Evolutionary conservation across 345 rosid genomes (phyloP), one percentile per base, ranked within the genome.

Genomic region (Eucalyptus urophylla): DNA sequence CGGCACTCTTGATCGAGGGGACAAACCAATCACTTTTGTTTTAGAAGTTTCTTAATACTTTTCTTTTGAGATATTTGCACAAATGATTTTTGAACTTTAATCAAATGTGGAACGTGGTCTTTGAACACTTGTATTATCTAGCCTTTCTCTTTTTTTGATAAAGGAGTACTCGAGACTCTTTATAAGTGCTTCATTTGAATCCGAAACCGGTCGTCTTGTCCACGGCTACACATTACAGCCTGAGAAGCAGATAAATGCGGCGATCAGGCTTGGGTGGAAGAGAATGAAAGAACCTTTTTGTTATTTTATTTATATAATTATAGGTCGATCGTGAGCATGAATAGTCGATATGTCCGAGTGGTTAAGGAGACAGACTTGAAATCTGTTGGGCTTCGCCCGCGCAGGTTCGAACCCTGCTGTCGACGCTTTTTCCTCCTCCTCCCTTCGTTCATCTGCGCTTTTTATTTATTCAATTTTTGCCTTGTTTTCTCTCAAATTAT

Each of bases 311-410:
- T 69, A 8, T 16, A 31, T 4, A 0, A 2, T 67, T 29, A 7
- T 14, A n/a, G 76, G 76, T 7, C 29, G 5, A 2, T 2, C 0
- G 0, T 0, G 0, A 1, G 0, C 13, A 8, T 2, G 1, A 1
- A 19, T 4, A 0, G 94, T 92, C 89, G 89, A 90, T 91, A 95
- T 98, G 98, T 96, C 98, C 98, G 98, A 96, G 97, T 97, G 99
- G 98, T 96, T 95, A 96, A 97, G 99, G 98, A 97, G 98, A 96
- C 95, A 95, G 99, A 97, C 96, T 97, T 97, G 98, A 98, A 98
- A 95, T 97, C 98, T 95, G 96, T 95, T 97, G 98, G 99, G 98
- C 99, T 91, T 2, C 89, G 93, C 92, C 92, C 90, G 90, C 91
- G 92, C 91, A 92, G 91, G 92, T 90, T 93, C 93, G 92, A 93